Conservation (phyloP, 1,139 yeast species). For the Trichomonascaceae sp. region DNA sequence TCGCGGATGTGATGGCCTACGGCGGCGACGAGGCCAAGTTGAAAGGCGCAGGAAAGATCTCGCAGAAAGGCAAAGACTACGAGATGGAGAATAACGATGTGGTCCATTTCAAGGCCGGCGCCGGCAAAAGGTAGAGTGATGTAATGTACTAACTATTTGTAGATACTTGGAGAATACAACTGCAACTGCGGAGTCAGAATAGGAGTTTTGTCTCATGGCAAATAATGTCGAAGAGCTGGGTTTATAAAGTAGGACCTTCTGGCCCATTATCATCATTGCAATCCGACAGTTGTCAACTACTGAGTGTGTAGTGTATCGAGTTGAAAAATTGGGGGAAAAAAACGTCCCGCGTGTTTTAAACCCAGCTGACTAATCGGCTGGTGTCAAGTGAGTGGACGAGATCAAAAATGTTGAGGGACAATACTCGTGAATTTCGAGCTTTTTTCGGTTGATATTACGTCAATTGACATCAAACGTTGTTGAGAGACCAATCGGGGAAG, state of each 20-base stretch:
- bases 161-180: neutral
- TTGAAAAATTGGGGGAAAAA: too few relatives aligned
- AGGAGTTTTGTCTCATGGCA: constrained; percentile 16
- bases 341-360: too few relatives aligned
- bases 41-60: constrained; percentile 19
- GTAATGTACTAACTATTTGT: neutral
- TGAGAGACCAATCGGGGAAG: too few relatives aligned
- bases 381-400: too few relatives aligned
- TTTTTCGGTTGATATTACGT: too few relatives aligned
- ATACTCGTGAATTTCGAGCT: too few relatives aligned
- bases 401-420: too few relatives aligned
- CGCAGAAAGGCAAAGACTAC: constrained; percentile 50
- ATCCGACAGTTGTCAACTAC: too few relatives aligned
- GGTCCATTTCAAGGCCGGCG: constrained; percentile 36
- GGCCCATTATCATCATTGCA: constrained; percentile 22
- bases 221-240: constrained; percentile 24
- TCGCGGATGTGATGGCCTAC: constrained; percentile 16
- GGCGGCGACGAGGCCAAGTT: constrained; percentile 22
- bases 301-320: too few relatives aligned
- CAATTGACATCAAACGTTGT: too few relatives aligned
- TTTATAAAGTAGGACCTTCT: constrained; percentile 17
- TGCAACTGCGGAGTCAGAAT: neutral
- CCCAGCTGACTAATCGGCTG: too few relatives aligned
- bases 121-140: constrained; percentile 5
- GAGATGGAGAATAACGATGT: constrained; percentile 70